phyloP scores from a whole-genome alignment of 2,329 filamentous ascomycete genomes.

The Cladophialophora carrionii region DNA sequence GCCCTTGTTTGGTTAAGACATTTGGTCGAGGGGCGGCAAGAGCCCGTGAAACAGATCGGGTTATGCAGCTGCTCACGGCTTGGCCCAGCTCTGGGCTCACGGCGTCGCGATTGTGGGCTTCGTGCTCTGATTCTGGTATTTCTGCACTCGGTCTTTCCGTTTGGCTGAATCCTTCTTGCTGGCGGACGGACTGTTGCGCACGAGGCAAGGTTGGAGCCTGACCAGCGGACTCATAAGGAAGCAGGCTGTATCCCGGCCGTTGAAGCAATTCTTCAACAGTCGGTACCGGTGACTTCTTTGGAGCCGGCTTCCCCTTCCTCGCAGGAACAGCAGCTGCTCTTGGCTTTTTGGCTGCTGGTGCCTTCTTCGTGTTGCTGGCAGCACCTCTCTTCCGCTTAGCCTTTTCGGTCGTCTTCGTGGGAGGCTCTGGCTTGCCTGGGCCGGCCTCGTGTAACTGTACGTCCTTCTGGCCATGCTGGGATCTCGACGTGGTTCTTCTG shows the following conservation, averaged over 20 bases:
- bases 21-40: constrained; percentile 3
- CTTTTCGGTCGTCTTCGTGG: constrained; percentile 7
- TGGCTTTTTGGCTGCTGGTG: constrained; percentile 27
- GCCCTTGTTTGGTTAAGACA: neutral
- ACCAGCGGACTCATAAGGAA: constrained; percentile 1
- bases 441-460: neutral
- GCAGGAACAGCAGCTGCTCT: constrained; percentile 18
- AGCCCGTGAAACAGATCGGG: constrained; percentile 14
- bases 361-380: constrained; percentile 14
- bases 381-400: constrained; percentile 24
- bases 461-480: neutral
- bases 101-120: neutral
- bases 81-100: constrained; percentile 14
- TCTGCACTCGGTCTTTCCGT: constrained; percentile 7
- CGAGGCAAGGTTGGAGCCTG: neutral
- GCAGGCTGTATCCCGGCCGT: constrained; percentile 15
- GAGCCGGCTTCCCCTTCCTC: constrained; percentile 11
- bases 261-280: constrained; percentile 31
- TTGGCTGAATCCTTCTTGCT: neutral
- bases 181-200: constrained; percentile 1
- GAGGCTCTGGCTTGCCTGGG: neutral
- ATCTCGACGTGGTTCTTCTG: neutral
- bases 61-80: constrained; percentile 10
- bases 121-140: constrained; percentile 20
- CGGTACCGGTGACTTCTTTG: constrained; percentile 25